phyloP scores from a whole-genome alignment of 2,329 filamentous ascomycete species.

The Fusarium clavum region DNA sequence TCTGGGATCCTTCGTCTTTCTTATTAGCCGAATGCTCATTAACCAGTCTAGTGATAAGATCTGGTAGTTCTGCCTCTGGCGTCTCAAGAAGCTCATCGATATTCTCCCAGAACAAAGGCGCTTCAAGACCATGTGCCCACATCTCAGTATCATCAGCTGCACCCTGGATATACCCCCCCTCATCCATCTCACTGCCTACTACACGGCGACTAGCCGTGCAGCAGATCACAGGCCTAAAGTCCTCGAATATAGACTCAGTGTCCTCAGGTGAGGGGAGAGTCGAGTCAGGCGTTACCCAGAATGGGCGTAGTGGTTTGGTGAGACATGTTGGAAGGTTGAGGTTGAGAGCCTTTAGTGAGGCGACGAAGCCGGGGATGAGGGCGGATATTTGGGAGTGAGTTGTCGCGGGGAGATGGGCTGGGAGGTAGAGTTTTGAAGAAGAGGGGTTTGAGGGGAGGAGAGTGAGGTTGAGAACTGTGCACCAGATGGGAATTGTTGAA shows the following conservation, averaged over 20 bases:
- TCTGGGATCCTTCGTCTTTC: conserved; percentile 25
- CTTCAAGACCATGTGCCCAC: conserved; percentile 86
- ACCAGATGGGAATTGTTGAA: conserved; percentile 96
- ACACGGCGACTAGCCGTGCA: conserved; percentile 86
- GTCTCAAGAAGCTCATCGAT: conserved; percentile 68
- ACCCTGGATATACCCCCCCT: conserved; percentile 85
- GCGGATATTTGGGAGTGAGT: conserved; percentile 82
- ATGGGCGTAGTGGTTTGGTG: conserved; percentile 77
- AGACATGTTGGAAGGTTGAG: conserved; percentile 68
- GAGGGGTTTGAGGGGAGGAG: conserved; percentile 72
- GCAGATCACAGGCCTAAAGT: conserved; percentile 80
- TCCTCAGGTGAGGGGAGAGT: conserved; percentile 52
- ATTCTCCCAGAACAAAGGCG: conserved; percentile 83
- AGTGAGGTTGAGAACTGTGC: conserved; percentile 82
- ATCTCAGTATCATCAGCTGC: conserved; percentile 95
- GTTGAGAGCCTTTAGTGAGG: conserved; percentile 65
- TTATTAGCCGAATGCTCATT: conserved; percentile 38
- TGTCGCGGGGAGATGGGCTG: conserved; percentile 75
- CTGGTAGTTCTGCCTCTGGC: conserved; percentile 72
- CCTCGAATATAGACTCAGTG: conserved; percentile 58
- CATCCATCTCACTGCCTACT: conserved; percentile 71
- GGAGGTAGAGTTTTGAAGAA: conserved; percentile 72
- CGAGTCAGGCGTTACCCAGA: conserved; percentile 83
- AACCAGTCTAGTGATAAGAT: conserved; percentile 61
- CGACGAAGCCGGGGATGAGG: conserved; percentile 67